Evolutionary conservation across 208 protist species (phyloP), one percentile per base, ranked within the genome.

Genomic region (Trypanosomatidae sp.): DNA sequence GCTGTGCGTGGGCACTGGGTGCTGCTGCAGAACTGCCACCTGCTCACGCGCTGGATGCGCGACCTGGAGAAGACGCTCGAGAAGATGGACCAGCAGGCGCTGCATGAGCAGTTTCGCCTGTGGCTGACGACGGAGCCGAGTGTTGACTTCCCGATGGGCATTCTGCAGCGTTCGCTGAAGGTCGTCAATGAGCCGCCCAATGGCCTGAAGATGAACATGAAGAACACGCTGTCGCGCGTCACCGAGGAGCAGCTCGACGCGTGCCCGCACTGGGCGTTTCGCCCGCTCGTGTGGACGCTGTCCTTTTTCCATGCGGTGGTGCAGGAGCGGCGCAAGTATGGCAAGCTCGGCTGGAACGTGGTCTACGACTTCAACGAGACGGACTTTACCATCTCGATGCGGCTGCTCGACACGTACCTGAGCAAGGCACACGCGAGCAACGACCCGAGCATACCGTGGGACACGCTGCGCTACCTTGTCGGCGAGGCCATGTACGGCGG

Each of bases 401-500:
- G 74, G 26, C 69, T 99, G 13, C 52, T 98, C 6, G 74, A 90
- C 45, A 99, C 95, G 37, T 99, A 99, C 59, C 63, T 99, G 19
- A 96, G 83, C 24, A 99, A 99, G 71, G 95, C 96, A 3, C 73
- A 80, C 54, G 35, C 72, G 23, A 97, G 97, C 62, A 60, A 69
- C 23, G 95, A 97, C 62, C 65, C 71, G n/a, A 54, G 62, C 39
- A 95, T 99, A 32, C 98, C 98, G 43, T 99, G 97, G 97, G 91
- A 89, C 21, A 97, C 96, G 20, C 75, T 99, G 39, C 87, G 96
- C 16, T 99, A 99, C 67, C 89, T 99, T 8, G 95, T 99, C 7
- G 98, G 98, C 21, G 96, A 99, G 71, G 97, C 84, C 30, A 99
- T 99, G 93, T 99, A 99, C 67, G 98, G 98, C 40, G 98, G 98